These are phyloP conservation scores for Colletotrichum liaoningense DNA, from an alignment of 2,329 filamentous ascomycete genomes.

Conservation along the genomic window DNA sequence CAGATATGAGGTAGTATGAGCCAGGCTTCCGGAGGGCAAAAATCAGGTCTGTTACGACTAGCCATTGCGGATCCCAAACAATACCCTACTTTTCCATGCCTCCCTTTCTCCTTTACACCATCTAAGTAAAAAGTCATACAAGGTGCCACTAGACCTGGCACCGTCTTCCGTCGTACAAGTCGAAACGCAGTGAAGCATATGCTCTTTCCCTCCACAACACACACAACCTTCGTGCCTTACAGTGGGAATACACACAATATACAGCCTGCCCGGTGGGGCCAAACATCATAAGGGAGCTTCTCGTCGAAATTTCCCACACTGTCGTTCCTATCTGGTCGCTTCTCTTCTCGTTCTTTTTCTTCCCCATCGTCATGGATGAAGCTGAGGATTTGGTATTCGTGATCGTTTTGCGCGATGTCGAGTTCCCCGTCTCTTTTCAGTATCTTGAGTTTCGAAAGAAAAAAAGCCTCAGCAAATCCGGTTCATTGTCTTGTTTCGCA, in stretches of 20 bases:
- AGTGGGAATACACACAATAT: conserved; percentile 28
- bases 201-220: neutral
- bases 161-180: conserved; percentile 8
- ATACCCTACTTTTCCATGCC: conserved; percentile 26
- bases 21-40: conserved; percentile 6
- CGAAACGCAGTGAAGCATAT: neutral
- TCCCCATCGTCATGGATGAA: conserved; percentile 2
- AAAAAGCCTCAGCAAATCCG: conserved; percentile 35
- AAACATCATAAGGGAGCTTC: neutral
- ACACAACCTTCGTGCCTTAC: conserved; percentile 14
- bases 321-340: conserved; percentile 1
- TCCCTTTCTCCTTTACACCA: conserved; percentile 34
- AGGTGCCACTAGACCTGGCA: conserved; percentile 1
- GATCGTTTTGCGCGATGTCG: neutral
- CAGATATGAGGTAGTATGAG: neutral
- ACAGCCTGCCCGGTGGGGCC: conserved; percentile 15
- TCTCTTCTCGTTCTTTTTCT: neutral
- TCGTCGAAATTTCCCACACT: conserved; percentile 1
- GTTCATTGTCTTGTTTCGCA: conserved; percentile 19
- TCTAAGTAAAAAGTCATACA: conserved; percentile 30
- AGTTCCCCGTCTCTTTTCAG: conserved; percentile 31
- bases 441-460: conserved; percentile 33
- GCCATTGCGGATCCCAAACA: conserved; percentile 28
- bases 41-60: conserved; percentile 33
- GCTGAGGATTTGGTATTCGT: neutral